phyloP scores from a whole-genome alignment of 768 basidiomycete genomes.

The Paxillus rubicundulus region DNA sequence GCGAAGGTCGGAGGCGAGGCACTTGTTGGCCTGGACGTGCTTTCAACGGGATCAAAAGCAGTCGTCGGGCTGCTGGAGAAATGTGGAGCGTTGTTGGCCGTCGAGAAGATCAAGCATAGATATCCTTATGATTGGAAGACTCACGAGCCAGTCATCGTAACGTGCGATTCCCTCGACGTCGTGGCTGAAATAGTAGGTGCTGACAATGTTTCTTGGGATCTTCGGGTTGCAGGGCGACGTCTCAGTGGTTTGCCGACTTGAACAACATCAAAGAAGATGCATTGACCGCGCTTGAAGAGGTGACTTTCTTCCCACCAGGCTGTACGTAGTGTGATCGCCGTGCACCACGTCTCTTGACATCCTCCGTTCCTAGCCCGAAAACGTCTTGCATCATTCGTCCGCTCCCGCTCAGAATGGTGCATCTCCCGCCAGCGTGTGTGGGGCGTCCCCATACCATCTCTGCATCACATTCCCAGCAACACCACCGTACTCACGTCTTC shows the following conservation, averaged over 20 bases:
- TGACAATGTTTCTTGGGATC: too few species aligned
- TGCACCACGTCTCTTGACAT: neutral
- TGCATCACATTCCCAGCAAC: constrained; percentile 65
- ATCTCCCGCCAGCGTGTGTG: constrained; percentile 96
- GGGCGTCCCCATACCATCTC: constrained; percentile 94
- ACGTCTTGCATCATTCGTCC: constrained; percentile 84
- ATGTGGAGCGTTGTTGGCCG: constrained; percentile 54
- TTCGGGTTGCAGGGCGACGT: constrained; percentile 63
- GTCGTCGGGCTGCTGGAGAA: constrained; percentile 60
- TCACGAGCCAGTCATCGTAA: constrained; percentile 85
- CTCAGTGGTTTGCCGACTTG: constrained; percentile 96
- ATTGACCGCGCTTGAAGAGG: constrained; percentile 60
- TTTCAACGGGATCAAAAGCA: constrained; percentile 66
- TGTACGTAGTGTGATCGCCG: constrained; percentile 48
- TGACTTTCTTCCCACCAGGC: constrained; percentile 70
- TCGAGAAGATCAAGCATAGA: constrained; percentile 74
- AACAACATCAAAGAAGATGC: constrained; percentile 80
- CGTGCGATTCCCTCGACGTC: constrained; percentile 46
- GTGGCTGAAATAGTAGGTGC: neutral
- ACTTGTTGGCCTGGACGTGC: constrained; percentile 68
- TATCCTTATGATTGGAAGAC: constrained; percentile 99
- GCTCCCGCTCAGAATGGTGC: constrained; percentile 95
- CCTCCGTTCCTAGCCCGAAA: constrained; percentile 58
- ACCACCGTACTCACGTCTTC: constrained; percentile 60
- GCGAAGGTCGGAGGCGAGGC: constrained; percentile 37